Evolutionary conservation across 208 protist genomes (phyloP), one percentile per base, ranked within the genome.

Genomic region (Trypanosoma avium): DNA sequence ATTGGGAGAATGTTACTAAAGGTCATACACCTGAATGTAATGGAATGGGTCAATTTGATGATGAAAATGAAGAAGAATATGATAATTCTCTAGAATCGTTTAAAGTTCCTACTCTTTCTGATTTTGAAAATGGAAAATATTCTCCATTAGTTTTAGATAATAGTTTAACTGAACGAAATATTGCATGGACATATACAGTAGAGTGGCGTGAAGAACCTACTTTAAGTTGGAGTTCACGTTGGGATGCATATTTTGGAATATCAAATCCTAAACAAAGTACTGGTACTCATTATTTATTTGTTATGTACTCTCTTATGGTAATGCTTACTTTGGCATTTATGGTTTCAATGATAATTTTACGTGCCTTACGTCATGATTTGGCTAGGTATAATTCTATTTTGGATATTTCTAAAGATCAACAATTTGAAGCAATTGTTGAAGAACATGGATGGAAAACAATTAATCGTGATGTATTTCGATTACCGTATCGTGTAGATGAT

Each of bases 231-330:
- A 77, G 86, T 4, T 82, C 82, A 9, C 73, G 96, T 15, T 98
- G 96, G 96, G 95, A 98, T 33, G 38, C 55, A 0, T 98, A 97
- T 60, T 81, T 98, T 24, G 30, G 29, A 17, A 61, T 22, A 7
- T 53, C 76, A 36, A 88, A 77, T 56, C 59, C 65, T 8, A 78
- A 84, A 49, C 36, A 67, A 0, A 40, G 87, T 19, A n/a, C 19
- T 17, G 26, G 33, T 19, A 84, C 95, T 19, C 95, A 97, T 71
- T 97, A 85, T 90, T 97, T 97, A 66, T 91, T 84, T 10, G 92
- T 98, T 45, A 68, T 98, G 36, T 98, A 98, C 79, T 94, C 86
- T 4, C 61, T 97, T 3, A 78, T 98, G 59, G 94, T 98, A 32
- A 88, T 98, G 2, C 53, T 98, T 32, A 94, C 96, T 72, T 73